Evolutionary conservation across 306 rosid species (phyloP).

Genomic region (Ceratonia siliqua): DNA sequence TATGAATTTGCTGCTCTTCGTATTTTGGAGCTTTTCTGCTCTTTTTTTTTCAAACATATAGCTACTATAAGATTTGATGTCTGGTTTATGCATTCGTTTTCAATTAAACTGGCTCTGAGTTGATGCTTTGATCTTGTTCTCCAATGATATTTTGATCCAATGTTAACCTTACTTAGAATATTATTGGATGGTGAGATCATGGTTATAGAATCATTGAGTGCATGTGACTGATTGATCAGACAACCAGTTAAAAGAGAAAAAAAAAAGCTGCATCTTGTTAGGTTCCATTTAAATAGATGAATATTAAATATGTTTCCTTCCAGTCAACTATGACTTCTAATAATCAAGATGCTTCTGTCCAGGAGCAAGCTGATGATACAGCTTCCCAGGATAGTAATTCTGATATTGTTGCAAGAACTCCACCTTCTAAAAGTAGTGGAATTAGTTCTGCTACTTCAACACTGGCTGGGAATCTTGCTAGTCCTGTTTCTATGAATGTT

Average conservation of each 20-base stretch:
- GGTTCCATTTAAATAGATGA: constrained; percentile 29
- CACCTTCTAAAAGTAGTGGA: constrained; percentile 70
- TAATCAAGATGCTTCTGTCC: constrained; percentile 51
- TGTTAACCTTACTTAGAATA: constrained; percentile 12
- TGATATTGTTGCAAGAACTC: constrained; percentile 71
- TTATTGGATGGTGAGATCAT: neutral
- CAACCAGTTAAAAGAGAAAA: neutral
- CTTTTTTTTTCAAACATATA: neutral
- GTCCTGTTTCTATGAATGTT: constrained; percentile 56
- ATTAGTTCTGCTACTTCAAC: constrained; percentile 66
- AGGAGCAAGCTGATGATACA: constrained; percentile 84
- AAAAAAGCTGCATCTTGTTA: constrained; percentile 11
- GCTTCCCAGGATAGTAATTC: constrained; percentile 72
- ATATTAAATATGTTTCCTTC: constrained; percentile 35
- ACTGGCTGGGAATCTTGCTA: constrained; percentile 59
- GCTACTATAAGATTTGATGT: neutral
- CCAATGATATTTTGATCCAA: constrained; percentile 14
- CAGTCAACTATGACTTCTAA: constrained; percentile 41
- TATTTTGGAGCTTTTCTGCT: neutral
- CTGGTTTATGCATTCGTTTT: neutral
- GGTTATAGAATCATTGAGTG: constrained; percentile 19
- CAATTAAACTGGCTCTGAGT: neutral
- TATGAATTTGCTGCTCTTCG: neutral
- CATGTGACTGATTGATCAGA: constrained; percentile 15
- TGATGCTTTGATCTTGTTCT: constrained; percentile 11